Evolutionary conservation across 352 stramenopile species (phyloP).

Genomic region (Globisporangium polare): DNA sequence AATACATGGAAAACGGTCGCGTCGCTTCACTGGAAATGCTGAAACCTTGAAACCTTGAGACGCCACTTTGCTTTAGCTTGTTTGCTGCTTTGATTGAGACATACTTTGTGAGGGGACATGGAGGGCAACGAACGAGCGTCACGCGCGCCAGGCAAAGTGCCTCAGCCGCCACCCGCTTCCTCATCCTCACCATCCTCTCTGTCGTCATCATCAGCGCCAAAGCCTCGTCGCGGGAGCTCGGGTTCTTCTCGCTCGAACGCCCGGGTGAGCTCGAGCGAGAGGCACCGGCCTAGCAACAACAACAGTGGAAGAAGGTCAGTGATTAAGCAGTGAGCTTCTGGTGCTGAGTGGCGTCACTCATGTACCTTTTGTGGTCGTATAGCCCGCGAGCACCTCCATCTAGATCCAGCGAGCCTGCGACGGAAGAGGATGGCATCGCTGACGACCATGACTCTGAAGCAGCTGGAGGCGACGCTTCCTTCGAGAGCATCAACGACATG

Average conservation of each 20-base stretch:
- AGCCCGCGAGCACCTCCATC: constrained; percentile 22
- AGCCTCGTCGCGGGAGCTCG: constrained; percentile 3
- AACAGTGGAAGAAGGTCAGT: constrained; percentile 8
- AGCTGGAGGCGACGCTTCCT: neutral
- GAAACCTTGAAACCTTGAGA: constrained; percentile 5
- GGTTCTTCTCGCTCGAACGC: constrained; percentile 4
- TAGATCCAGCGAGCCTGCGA: constrained; percentile 28
- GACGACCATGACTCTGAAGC: neutral
- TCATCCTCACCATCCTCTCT: neutral
- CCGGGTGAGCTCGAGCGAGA: neutral
- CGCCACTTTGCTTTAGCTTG: neutral
- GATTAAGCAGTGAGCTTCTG: neutral
- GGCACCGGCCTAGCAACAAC: neutral
- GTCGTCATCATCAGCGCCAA: neutral
- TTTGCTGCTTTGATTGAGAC: neutral
- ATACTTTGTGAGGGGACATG: constrained; percentile 12
- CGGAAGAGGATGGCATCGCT: constrained; percentile 23
- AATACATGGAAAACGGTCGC: constrained; percentile 4
- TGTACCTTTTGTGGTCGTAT: neutral
- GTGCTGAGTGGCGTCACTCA: neutral
- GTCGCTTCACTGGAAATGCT: constrained; percentile 5
- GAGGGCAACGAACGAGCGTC: neutral
- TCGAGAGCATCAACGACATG: constrained; percentile 14
- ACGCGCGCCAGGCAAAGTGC: constrained; percentile 3
- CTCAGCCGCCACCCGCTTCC: constrained; percentile 19